Base-by-base conservation (phyloP, 1,139 yeast species). In the Yamadazyma siamensis region DNA sequence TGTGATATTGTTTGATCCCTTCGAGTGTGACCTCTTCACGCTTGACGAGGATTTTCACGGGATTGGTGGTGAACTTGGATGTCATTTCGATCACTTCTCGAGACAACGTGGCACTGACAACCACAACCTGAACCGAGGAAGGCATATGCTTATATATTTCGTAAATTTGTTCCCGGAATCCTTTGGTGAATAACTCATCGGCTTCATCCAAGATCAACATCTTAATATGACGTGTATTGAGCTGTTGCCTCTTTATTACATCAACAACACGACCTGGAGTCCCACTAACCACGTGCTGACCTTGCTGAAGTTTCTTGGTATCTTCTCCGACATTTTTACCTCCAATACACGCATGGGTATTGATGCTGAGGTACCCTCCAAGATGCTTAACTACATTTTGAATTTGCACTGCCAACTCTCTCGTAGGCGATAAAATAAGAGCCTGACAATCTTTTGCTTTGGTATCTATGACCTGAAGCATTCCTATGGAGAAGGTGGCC, bases 221-320 rank as follows among this genome's bases (percentile, higher is more conserved):
- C 59, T 88, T 87, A 30, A 88, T 72, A 46, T 77, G 71, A 44
- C 94, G 73, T 3, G 88, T 74, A 27, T 66, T 65, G 35, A 89
- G 63, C 38, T 68, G 71, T 38, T 89, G 71, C 51, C 96, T 72
- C 49, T 84, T 85, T 36, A 89, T 76, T 77, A 89, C 77, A 59
- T 91, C 98, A 23, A 81, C 60, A 4, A 88, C 95, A 48, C 97
- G 71, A 12, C 98, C 98, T 0, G 98, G 98, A 1, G 98, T 91
- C 6, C 97, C 98, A 60, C 95, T 87, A 6, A 91, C 83, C n/a
- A 89, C 78, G 50, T 89, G 96, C 48, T 83, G 91, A 12, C 95
- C 95, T 45, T 74, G 78, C 29, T 73, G 71, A 29, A 89, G 63
- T 41, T 75, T 76, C 51, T 81, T 81, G 28, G 81, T 61, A 53